Percentiles rank a stretch among this genome's conserved stretches.
Evolutionary conservation across 164 flowering plant genomes (phyloP).

Genomic region (Magnolia changhungtana): DNA sequence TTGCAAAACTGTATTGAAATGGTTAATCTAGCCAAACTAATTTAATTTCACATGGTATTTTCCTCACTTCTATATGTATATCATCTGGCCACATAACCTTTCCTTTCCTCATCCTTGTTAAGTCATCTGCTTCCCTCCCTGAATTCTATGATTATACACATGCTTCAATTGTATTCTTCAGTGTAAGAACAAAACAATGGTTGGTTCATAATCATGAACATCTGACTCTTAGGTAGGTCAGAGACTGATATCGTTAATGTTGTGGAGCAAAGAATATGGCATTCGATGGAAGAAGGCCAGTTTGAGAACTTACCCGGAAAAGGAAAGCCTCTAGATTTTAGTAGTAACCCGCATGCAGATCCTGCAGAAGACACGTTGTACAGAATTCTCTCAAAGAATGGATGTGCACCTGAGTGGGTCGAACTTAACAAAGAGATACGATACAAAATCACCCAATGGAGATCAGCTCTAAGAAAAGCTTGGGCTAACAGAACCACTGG

Average conservation of each 20-base stretch:
- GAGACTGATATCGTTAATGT: conserved; percentile 84
- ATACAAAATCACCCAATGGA: conserved; percentile 51
- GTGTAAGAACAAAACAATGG: neutral
- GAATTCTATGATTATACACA: neutral
- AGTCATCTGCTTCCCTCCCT: neutral
- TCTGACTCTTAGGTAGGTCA: conserved; percentile 44
- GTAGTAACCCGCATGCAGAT: conserved; percentile 73
- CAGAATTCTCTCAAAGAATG: conserved; percentile 72
- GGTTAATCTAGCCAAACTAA: neutral
- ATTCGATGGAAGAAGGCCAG: conserved; percentile 90
- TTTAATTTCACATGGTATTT: no score
- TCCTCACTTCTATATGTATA: neutral
- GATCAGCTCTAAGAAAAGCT: conserved; percentile 60
- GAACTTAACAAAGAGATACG: conserved; percentile 91
- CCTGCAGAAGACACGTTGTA: conserved; percentile 93
- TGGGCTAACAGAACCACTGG: conserved; percentile 34
- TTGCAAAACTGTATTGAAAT: neutral
- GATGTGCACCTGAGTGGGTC: conserved; percentile 93
- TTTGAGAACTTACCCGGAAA: conserved; percentile 95
- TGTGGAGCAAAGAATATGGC: conserved; percentile 90
- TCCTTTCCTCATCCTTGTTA: neutral
- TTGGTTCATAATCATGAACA: neutral
- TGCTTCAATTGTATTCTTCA: neutral
- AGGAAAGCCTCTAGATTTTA: conserved; percentile 81
- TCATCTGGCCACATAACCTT: neutral